A percentile compares a stretch with the other conserved stretches of the same genome.
Evolutionary conservation across 2,329 filamentous ascomycete species (phyloP).

Genomic region (Colletotrichum noveboracense): DNA sequence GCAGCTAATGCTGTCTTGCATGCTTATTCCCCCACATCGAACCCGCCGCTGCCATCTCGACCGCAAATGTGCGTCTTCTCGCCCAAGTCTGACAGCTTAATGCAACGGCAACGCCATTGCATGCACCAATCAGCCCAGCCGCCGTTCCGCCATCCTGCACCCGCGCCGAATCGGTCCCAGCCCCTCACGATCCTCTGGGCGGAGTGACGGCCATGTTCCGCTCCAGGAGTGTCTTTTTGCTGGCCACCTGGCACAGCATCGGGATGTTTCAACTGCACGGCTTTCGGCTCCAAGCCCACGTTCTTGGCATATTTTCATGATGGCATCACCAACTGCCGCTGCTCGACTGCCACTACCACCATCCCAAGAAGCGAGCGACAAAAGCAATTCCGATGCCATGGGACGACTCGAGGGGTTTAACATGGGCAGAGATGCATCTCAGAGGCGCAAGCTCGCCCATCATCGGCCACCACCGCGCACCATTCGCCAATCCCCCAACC

Average conservation of each 20-base stretch:
- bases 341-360: neutral
- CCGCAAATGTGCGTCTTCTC: neutral
- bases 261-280: neutral
- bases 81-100: neutral
- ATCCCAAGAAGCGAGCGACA: neutral
- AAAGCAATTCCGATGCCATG: neutral
- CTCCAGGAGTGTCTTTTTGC: neutral
- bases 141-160: neutral
- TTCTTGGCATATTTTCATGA: neutral
- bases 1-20: slow-evolving; percentile 14
- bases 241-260: neutral
- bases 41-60: neutral
- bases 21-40: slow-evolving; percentile 16
- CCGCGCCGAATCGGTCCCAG: neutral
- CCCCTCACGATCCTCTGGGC: neutral
- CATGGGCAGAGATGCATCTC: neutral
- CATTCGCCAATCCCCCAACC: neutral
- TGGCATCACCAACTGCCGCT: neutral
- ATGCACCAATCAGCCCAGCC: neutral
- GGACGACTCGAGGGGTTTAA: neutral
- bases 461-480: neutral
- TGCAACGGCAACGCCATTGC: neutral
- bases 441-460: neutral
- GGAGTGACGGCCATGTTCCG: neutral
- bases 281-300: neutral